Percentiles rank a stretch among this genome's conserved stretches.
phyloP scores from a whole-genome alignment of 805 yeast species.

The Tetrapisispora fleetii region DNA sequence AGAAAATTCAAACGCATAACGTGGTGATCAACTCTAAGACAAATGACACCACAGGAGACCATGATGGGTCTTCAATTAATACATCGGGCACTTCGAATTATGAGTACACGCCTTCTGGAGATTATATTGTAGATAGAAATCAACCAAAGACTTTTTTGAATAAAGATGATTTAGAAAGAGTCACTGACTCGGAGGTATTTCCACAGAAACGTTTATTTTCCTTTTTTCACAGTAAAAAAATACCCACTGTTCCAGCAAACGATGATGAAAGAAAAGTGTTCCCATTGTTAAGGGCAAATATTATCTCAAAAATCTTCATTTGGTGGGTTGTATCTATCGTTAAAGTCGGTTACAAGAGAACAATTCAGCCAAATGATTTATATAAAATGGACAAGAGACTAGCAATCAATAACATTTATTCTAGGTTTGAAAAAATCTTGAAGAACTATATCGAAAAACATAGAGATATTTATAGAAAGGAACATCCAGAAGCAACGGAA shows the following conservation, averaged over 20 bases:
- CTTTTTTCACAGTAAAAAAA: slow-evolving; percentile 38
- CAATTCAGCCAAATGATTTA: slow-evolving; percentile 55
- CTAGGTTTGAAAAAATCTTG: slow-evolving; percentile 30
- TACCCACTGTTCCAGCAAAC: slow-evolving; percentile 39
- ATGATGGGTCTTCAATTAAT: not conserved
- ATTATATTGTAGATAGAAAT: slow-evolving; percentile 19
- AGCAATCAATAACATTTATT: slow-evolving; percentile 35
- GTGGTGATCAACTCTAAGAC: not conserved
- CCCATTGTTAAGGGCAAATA: slow-evolving; percentile 38
- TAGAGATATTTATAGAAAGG: slow-evolving; percentile 23
- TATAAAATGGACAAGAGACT: slow-evolving; percentile 36
- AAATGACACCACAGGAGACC: not conserved
- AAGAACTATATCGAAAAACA: slow-evolving; percentile 26
- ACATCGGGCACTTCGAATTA: not conserved
- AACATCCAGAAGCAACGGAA: slow-evolving; percentile 30
- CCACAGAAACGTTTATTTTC: slow-evolving; percentile 43
- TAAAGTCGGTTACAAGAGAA: slow-evolving; percentile 60
- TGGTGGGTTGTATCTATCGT: slow-evolving; percentile 63
- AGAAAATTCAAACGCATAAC: not conserved
- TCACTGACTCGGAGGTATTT: slow-evolving; percentile 26
- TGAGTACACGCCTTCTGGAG: slow-evolving; percentile 14
- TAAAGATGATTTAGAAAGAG: slow-evolving; percentile 28
- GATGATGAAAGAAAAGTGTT: slow-evolving; percentile 42
- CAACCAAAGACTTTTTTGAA: slow-evolving; percentile 25
- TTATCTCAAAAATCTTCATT: slow-evolving; percentile 40